Evolutionary conservation across 1,284 basidiomycete species (phyloP).

Genomic region (Ganoderma boninense): DNA sequence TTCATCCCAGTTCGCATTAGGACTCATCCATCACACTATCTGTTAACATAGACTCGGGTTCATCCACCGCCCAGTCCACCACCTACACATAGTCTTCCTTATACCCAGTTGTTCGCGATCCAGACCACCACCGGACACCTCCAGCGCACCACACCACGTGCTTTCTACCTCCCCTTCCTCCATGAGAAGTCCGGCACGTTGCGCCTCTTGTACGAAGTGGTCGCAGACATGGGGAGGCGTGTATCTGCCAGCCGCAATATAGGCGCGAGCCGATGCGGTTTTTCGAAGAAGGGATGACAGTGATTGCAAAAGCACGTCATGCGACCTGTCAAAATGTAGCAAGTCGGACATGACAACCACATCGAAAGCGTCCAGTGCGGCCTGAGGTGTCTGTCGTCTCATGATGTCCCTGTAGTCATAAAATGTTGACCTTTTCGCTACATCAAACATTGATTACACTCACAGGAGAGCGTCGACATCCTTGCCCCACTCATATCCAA

Average conservation of each 20-base stretch:
- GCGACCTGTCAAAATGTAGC: conserved; percentile 70
- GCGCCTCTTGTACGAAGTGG: conserved; percentile 56
- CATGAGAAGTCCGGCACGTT: conserved; percentile 53
- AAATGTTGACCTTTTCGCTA: not conserved
- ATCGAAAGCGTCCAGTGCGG: conserved; percentile 54
- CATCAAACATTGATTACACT: conserved; percentile 1
- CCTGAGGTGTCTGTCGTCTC: not conserved
- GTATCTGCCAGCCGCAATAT: conserved; percentile 72
- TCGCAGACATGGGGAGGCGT: conserved; percentile 63
- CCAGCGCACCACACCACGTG: conserved; percentile 58
- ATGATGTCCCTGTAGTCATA: not conserved
- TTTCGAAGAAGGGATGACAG: conserved; percentile 57
- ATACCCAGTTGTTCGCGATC: conserved; percentile 54
- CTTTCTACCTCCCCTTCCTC: conserved; percentile 51
- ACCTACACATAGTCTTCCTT: conserved; percentile 65
- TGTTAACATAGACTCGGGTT: not conserved
- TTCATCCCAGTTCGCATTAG: no score
- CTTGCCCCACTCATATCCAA: conserved; percentile 72
- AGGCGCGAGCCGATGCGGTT: conserved; percentile 51
- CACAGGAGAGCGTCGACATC: conserved; percentile 58
- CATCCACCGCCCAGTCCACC: conserved; percentile 64
- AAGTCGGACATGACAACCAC: conserved; percentile 73
- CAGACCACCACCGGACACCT: conserved; percentile 52
- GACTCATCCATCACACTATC: no score
- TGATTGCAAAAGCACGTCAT: conserved; percentile 63